Evolutionary conservation across 2,329 filamentous ascomycete genomes (phyloP).

Genomic region (Aspergillus cejpii): DNA sequence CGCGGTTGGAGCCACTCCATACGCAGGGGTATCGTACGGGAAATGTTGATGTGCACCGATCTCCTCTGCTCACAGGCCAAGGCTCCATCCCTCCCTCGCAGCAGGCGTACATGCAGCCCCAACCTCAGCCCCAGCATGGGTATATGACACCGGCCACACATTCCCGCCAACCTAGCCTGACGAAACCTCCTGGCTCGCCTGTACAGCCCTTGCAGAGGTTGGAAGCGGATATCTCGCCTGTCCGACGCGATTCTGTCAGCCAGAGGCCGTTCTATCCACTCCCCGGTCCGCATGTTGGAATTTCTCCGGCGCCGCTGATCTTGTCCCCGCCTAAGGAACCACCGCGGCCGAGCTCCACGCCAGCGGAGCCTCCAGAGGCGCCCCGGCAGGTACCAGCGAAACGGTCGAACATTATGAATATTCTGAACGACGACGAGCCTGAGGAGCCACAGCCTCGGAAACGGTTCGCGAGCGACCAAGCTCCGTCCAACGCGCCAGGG

Average conservation of each 20-base stretch:
- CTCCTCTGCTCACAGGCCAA: constrained; percentile 19
- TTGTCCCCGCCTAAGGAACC: constrained; percentile 34
- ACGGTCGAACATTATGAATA: constrained; percentile 46
- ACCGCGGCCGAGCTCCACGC: constrained; percentile 30
- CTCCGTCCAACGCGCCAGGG: constrained; percentile 16
- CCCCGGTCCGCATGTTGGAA: constrained; percentile 21
- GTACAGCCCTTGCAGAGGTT: constrained; percentile 24
- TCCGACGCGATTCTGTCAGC: constrained; percentile 32
- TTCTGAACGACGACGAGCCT: constrained; percentile 46
- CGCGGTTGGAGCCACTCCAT: constrained; percentile 31
- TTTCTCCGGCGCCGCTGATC: constrained; percentile 25
- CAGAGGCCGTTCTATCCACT: constrained; percentile 32
- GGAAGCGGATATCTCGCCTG: constrained; percentile 31
- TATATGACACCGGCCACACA: constrained; percentile 25
- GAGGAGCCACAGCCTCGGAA: constrained; percentile 44
- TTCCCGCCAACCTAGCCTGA: constrained; percentile 34
- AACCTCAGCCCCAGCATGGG: constrained; percentile 22
- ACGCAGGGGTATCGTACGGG: constrained; percentile 18
- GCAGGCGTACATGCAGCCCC: constrained; percentile 26
- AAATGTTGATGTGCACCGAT: constrained; percentile 19
- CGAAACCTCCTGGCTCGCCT: constrained; percentile 33
- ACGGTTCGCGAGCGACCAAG: constrained; percentile 39
- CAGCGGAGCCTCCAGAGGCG: constrained; percentile 29
- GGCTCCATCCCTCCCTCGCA: constrained; percentile 15
- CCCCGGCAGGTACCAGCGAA: constrained; percentile 42